Percentiles rank a stretch among this genome's conserved stretches.
Conservation (phyloP, 306 rosid genomes). For the Geum urbanum region DNA sequence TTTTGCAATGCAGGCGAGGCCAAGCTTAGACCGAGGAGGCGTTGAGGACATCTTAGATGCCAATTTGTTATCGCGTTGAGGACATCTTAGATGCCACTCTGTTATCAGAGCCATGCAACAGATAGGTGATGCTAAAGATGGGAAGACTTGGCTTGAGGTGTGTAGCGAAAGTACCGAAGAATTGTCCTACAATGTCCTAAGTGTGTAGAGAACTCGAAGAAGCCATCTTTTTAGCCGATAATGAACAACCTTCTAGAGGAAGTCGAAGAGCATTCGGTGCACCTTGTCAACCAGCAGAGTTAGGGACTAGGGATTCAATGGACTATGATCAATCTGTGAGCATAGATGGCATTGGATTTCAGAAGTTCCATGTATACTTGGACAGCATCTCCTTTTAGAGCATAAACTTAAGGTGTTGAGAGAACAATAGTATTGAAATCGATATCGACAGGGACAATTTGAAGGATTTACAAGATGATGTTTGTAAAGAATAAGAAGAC, state of each 20-base stretch:
- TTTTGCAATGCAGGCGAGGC: too few relatives aligned
- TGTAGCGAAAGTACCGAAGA: conserved; percentile 54
- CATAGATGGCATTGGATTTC: conserved; percentile 52
- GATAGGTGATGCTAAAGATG: too few relatives aligned
- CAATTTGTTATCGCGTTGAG: too few relatives aligned
- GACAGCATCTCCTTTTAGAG: conserved; percentile 38
- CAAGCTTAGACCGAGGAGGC: too few relatives aligned
- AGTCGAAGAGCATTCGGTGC: conserved; percentile 12
- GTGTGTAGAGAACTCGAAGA: conserved; percentile 63
- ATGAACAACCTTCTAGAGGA: conserved; percentile 27
- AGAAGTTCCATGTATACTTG: conserved; percentile 59
- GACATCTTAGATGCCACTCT: too few relatives aligned
- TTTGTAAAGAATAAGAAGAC: too few relatives aligned
- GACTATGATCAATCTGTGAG: conserved; percentile 51
- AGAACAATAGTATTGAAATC: too few relatives aligned
- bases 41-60: too few relatives aligned
- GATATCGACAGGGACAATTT: too few relatives aligned
- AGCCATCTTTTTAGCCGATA: conserved; percentile 41
- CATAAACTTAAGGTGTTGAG: too few relatives aligned
- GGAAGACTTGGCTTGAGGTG: conserved; percentile 69
- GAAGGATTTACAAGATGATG: too few relatives aligned
- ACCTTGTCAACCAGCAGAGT: conserved; percentile 20
- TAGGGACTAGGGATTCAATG: conserved; percentile 13
- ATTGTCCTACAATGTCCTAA: conserved; percentile 68
- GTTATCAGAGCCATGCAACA: too few relatives aligned